These are phyloP conservation scores for Agapanthus africanus DNA, from an alignment of 106 monocot genomes.

Conservation along the genomic window DNA sequence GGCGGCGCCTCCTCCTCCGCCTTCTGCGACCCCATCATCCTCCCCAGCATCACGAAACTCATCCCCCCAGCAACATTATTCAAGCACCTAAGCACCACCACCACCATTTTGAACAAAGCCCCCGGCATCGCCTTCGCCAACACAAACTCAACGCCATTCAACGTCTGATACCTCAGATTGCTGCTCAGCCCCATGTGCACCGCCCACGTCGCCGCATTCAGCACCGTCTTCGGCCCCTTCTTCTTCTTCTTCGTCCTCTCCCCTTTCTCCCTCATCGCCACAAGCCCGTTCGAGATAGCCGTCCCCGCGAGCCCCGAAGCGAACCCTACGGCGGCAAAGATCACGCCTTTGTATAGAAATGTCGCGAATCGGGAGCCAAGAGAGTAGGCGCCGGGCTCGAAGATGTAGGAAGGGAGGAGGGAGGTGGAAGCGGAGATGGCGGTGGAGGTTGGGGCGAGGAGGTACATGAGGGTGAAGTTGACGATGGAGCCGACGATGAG, in stretches of 20 bases:
- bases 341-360: conserved; percentile 50
- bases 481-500: conserved; percentile 83
- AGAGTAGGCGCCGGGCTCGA: conserved; percentile 52
- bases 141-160: conserved; percentile 64
- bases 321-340: conserved; percentile 69
- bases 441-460: conserved; percentile 68
- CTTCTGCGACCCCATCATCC: conserved; percentile 54
- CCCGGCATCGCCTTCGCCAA: conserved; percentile 41
- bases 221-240: conserved; percentile 58
- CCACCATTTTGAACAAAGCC: conserved; percentile 45
- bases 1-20: conserved; percentile 4
- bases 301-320: conserved; percentile 63
- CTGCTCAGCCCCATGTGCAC: conserved; percentile 75
- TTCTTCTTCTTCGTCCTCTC: conserved; percentile 16
- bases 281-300: conserved; percentile 60
- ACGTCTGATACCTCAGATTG: conserved; percentile 75
- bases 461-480: conserved; percentile 85
- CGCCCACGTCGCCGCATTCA: conserved; percentile 73
- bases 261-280: conserved; percentile 17
- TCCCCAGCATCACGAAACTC: conserved; percentile 61
- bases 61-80: conserved; percentile 78
- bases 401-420: conserved; percentile 73
- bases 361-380: conserved; percentile 39
- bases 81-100: conserved; percentile 62
- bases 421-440: too few species aligned